Base-by-base conservation (phyloP, 306 rosid species). In the Casuarina glauca region DNA sequence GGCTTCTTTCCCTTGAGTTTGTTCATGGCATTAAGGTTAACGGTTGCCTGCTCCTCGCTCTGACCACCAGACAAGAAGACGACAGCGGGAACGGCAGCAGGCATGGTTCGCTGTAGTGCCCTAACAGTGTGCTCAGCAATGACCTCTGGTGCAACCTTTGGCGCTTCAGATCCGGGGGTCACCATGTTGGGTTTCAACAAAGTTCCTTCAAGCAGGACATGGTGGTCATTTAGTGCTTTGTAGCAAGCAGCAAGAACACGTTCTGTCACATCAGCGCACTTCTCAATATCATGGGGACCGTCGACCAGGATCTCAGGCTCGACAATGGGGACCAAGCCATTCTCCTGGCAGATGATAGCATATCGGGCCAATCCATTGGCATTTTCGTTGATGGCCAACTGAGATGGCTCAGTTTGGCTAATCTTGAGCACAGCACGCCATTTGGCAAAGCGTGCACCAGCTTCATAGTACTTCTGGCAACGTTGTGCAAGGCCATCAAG, bases 121-220 rank as follows among this genome's bases (percentile, higher is more conserved):
- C 91, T 80, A 43, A 93, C 90, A 0, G 97, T 93, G 81, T 84
- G 61, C 81, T 93, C 88, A 7, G 94, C 97, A 5, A 93, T 81
- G 20, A 91, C 93, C 79, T 89, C 89, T 2, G 91, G 87, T 1
- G 88, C 74, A 68, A 75, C 91, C 78, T 86, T 89, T 2, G 81
- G 60, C 12, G 93, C 78, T 1, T 93, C 91, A 16, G 94, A 87
- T 42, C 97, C 96, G 0, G 96, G 97, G 36, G 97, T 93, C 6
- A 91, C 97, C 97, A 93, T 93, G 86, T 93, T 93, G 44, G 97
- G 97, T 78, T 93, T 93, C 90, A 93, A 83, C 2, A 93, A 84
- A 17, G 97, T 91, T 4, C 97, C 97, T 80, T 93, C 97, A 0
- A 93, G 86, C 9, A 93, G 78, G 61, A 89, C 97, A 38, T 88